Conservation (phyloP, 352 stramenopile species). For the Pythium dissotocum region DNA sequence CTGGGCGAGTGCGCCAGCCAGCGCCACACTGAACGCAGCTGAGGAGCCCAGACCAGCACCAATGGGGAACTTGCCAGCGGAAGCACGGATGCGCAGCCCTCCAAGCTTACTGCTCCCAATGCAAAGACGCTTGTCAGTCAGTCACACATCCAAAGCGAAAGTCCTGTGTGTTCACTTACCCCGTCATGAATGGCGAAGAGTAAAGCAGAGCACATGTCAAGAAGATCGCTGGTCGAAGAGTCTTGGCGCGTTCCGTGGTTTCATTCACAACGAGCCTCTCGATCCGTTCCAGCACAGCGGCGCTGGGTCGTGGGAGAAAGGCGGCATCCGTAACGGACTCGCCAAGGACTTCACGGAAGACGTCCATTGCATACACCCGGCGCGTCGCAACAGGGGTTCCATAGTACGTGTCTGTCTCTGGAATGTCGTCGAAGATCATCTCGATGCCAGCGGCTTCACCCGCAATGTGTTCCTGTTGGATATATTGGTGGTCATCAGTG, state of each 20-base stretch:
- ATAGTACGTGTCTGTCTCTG: conserved; percentile 32
- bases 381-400: conserved; percentile 22
- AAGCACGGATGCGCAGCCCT: conserved; percentile 46
- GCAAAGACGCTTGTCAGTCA: background rate
- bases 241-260: conserved; percentile 41
- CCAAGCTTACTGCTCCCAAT: background rate
- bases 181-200: conserved; percentile 32
- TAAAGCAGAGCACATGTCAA: conserved; percentile 60
- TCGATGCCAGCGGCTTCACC: conserved; percentile 34
- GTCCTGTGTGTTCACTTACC: conserved; percentile 16
- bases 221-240: conserved; percentile 57
- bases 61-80: conserved; percentile 66
- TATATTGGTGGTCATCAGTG: background rate
- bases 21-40: conserved; percentile 86
- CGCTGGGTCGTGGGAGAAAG: conserved; percentile 51
- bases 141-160: background rate
- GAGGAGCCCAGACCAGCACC: conserved; percentile 92
- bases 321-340: conserved; percentile 39
- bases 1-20: conserved; percentile 63
- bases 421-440: conserved; percentile 58
- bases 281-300: conserved; percentile 47
- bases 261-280: conserved; percentile 48
- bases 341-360: conserved; percentile 38
- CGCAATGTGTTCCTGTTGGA: conserved; percentile 18
- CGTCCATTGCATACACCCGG: conserved; percentile 35